Evolutionary conservation across 441 rosid species (phyloP), one percentile per base, ranked within the genome.

Genomic region (Gossypium davidsonii): DNA sequence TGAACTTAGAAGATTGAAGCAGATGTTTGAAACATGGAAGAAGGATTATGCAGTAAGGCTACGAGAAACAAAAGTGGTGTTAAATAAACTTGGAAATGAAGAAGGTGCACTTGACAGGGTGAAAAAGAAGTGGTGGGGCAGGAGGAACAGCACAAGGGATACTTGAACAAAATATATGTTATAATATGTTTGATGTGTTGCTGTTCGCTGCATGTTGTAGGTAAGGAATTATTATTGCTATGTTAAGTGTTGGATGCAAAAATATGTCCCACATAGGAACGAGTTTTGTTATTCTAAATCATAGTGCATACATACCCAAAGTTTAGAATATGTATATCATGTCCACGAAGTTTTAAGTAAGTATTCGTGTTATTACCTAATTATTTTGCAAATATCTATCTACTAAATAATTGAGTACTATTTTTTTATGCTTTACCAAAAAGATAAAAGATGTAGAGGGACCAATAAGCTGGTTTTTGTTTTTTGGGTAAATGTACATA

Each of bases 21-120:
- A 93, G 83, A 90, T 91, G 93, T 96, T 93, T 70, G 99, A 96
- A 81, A 84, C 90, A 17, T 96, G 99, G 99, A 96, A 96, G 86
- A 96, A 93, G 80, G 99, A 96, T 79, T 96, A 93, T 0, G 90
- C 92, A 46, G 49, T 75, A 63, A 88, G 99, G 72, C 73, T 96
- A 74, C 77, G 97, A 21, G 98, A 96, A 79, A 93, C 98, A 0
- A 96, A 91, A 79, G 86, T 89, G 78, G 85, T 90, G n/a, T 74
- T 96, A 80, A 84, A 88, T 73, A 96, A 93, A 79, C 96, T 96
- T 0, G 97, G 96, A 62, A 91, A 56, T 14, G 97, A 93, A 76
- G 95, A 90, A 83, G 88, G 91, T 67, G 88, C 88, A 3, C 79
- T 84, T 39, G 94, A 90, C 71, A 84, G 75, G 59, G 86, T 77